phyloP scores from a whole-genome alignment of 257 asterid species.

The Solanum tarapatanum region DNA sequence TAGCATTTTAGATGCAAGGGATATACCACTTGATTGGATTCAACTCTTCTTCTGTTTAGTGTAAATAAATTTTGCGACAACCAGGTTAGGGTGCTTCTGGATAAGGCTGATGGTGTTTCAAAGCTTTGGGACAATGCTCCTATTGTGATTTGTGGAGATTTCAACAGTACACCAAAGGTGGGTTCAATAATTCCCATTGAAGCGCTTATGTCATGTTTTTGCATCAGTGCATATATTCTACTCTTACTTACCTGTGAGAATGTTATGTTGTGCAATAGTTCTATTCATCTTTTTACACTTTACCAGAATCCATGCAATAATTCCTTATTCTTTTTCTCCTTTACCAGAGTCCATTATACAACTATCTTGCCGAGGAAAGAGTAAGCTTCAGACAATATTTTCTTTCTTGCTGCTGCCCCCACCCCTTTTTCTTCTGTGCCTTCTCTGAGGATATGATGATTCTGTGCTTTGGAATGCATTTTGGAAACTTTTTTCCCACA shows the following conservation, averaged over 20 bases:
- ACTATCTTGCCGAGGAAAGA: slow-evolving; percentile 62
- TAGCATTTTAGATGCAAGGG: background rate
- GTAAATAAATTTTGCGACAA: slow-evolving; percentile 7
- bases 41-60: background rate
- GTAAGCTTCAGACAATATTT: slow-evolving; percentile 16
- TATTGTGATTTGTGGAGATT: slow-evolving; percentile 83
- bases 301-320: background rate
- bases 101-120: slow-evolving; percentile 63
- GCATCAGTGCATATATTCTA: background rate
- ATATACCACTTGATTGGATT: background rate
- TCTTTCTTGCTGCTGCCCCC: background rate
- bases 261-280: slow-evolving; percentile 6
- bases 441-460: background rate
- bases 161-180: slow-evolving; percentile 92
- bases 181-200: slow-evolving; percentile 6
- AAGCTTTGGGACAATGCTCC: slow-evolving; percentile 94
- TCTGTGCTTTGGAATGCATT: background rate
- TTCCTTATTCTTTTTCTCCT: background rate
- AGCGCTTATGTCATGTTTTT: background rate
- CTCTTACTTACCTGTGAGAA: background rate
- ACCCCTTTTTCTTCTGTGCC: background rate
- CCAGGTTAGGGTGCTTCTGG: slow-evolving; percentile 83
- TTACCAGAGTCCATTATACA: slow-evolving; percentile 82
- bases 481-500: slow-evolving; percentile 20
- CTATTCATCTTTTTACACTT: background rate